These are phyloP conservation scores for Coccinonectria pachysandricola DNA, from an alignment of 2,329 filamentous ascomycete species.

Conservation along the genomic window DNA sequence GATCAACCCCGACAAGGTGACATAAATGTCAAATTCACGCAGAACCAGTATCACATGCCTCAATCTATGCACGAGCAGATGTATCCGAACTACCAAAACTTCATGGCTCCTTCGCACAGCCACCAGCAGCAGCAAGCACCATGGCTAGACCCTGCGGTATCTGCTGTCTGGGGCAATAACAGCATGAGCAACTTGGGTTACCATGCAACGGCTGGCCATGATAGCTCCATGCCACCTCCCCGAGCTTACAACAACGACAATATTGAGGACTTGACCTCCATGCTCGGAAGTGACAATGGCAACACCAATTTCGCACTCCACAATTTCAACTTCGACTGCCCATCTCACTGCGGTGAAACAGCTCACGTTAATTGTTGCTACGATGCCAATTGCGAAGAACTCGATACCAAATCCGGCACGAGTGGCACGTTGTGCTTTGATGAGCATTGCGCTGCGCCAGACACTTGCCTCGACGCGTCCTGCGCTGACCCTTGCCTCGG, in stretches of 20 bases:
- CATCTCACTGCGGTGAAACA: slow-evolving; percentile 20
- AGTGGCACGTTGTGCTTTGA: slow-evolving; percentile 19
- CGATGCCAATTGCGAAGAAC: slow-evolving; percentile 22
- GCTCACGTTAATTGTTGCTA: slow-evolving; percentile 25
- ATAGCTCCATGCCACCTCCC: slow-evolving; percentile 14
- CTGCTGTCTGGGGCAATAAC: no score
- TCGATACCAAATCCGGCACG: slow-evolving; percentile 14
- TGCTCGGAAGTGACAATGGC: slow-evolving; percentile 7
- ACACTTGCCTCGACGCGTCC: slow-evolving; percentile 27
- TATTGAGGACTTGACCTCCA: slow-evolving; percentile 1
- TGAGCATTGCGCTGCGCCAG: slow-evolving; percentile 22
- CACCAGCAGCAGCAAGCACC: no score
- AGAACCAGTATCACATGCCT: no score
- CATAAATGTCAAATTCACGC: no score
- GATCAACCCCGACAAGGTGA: no score
- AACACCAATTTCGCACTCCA: background rate
- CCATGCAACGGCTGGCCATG: slow-evolving; percentile 7
- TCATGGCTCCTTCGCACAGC: no score
- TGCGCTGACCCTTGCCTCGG: slow-evolving; percentile 20
- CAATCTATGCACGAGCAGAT: no score
- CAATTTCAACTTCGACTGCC: slow-evolving; percentile 22
- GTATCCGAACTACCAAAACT: no score
- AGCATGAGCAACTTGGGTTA: slow-evolving; percentile 4
- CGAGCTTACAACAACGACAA: slow-evolving; percentile 12
- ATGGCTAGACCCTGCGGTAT: no score